Evolutionary conservation across 192 early-diverging fungal genomes (phyloP), one percentile per base, ranked within the genome.

Genomic region (Rhizoclosmatium sp.): DNA sequence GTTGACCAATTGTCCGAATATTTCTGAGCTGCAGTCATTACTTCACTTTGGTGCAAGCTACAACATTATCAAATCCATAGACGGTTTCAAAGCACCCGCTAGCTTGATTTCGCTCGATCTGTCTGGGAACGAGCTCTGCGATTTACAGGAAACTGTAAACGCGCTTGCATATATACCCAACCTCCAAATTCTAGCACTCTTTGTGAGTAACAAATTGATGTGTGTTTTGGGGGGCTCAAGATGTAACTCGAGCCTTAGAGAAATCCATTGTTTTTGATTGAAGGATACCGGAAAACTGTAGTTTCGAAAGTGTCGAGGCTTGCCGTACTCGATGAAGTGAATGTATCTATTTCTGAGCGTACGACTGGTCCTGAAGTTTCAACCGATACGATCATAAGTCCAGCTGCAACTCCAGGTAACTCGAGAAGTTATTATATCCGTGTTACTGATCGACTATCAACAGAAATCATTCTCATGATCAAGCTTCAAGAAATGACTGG

Each of bases 21-120:
- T 84, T 1, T 71, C 80, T 1, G 10, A 16, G n/a, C 64, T 84
- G 10, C 45, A 16, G 21, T 14, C 3, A 14, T 48, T 84, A 21
- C 40, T 79, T n/a, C 83, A 84, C 46, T 48, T 84, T 46, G 83
- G 83, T 12, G 46, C 73, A 42, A 67, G 65, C 4, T 82, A 82
- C 68, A 84, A 84, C 46, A 12, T 19, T 2, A 84, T 84, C 23
- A 59, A 49, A 19, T 65, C 70, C n/a, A 7, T 84, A 10, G 41
- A 40, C 47, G 31, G 12, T n/a, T 79, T 47, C 64, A 31, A 23
- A 23, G 40, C 77, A 1, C 42, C 51, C 16, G 5, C 42, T 16
- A 75, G 46, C 47, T 21, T 83, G 7, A 45, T 72, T 3, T 81
- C 79, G 2, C 67, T 83, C 1, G 82, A 83, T 65, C 54, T 80